Evolutionary conservation across 352 stramenopile species (phyloP), one percentile per base, ranked within the genome.

Genomic region (Globisporangium yorkense): DNA sequence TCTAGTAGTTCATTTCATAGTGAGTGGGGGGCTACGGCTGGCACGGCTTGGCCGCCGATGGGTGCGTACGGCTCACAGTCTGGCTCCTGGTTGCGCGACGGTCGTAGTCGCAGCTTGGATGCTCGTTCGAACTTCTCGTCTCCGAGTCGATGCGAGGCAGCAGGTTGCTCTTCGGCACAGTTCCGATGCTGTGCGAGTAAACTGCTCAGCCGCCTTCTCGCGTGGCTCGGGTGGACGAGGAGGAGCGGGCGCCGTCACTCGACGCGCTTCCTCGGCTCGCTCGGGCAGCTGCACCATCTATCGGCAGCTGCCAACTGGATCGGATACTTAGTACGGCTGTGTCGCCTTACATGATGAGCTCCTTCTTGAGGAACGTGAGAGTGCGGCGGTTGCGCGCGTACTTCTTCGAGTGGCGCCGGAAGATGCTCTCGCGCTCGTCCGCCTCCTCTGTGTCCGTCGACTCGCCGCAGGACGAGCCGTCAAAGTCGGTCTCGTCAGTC

Each of bases 331-430:
- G 35, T 15, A 4, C 10, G 0, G 35, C 10, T 1, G 35, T 37
- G 33, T 15, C 35, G 35, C 35, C 35, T 55, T 54, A 37, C 8
- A 48, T 43, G 41, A 69, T 52, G 31, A 62, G 57, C 12, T 83
- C 68, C 45, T 80, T 83, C 61, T 78, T 78, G 39, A 86, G 61
- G 50, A 86, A 86, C 18, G 70, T 58, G 39, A 86, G 63, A 58
- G 79, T 65, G 16, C 70, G 68, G 54, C 75, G 75, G 58, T 77
- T 80, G 51, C 75, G 75, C 13, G 75, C 71, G 63, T 86, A 86
- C 65, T 86, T 86, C 62, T 80, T 67, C 16, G 75, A 69, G 44
- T 75, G 73, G 51, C 72, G 63, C 39, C 75, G 73, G 61, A 81
- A 67, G 21, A 83, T 68, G 44, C 77, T 70, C 61, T 83, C 72